These are phyloP conservation scores for Polysphondylium violaceum DNA, from an alignment of 78 protist genomes.

Conservation along the genomic window DNA sequence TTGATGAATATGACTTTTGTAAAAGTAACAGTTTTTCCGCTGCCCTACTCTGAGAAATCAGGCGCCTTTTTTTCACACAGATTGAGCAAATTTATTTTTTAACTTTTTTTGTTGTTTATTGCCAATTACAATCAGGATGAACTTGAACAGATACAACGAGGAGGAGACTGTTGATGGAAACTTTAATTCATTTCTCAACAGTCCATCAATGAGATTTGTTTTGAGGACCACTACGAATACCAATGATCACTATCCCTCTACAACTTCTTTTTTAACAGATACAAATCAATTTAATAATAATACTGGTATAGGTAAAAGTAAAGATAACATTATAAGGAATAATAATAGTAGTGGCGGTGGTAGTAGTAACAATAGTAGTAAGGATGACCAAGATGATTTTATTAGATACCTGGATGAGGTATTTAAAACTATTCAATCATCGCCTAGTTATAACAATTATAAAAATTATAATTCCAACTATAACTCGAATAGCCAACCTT, in stretches of 20 bases:
- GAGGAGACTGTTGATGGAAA: no score
- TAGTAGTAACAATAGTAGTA: background rate
- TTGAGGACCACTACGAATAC: constrained; percentile 1
- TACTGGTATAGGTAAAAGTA: background rate
- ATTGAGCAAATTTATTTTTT: no score
- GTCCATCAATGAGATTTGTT: constrained; percentile 29
- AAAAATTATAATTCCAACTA: background rate
- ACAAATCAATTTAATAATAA: constrained; percentile 3
- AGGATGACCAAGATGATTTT: background rate
- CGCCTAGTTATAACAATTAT: background rate
- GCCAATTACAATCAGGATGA: no score
- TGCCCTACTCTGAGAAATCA: no score
- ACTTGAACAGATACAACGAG: no score
- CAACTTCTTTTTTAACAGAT: background rate
- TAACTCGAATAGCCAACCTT: background rate
- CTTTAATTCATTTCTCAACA: background rate
- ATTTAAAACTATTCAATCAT: background rate
- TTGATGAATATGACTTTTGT: no score
- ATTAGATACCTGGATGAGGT: constrained; percentile 6
- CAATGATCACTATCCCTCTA: no score
- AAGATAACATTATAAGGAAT: background rate
- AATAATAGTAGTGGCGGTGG: background rate
- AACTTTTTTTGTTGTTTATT: no score
- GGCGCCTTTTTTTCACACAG: no score
- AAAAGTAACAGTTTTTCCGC: no score